Evolutionary conservation across 345 rosid genomes (phyloP).

Genomic region (Aethionema arabicum): DNA sequence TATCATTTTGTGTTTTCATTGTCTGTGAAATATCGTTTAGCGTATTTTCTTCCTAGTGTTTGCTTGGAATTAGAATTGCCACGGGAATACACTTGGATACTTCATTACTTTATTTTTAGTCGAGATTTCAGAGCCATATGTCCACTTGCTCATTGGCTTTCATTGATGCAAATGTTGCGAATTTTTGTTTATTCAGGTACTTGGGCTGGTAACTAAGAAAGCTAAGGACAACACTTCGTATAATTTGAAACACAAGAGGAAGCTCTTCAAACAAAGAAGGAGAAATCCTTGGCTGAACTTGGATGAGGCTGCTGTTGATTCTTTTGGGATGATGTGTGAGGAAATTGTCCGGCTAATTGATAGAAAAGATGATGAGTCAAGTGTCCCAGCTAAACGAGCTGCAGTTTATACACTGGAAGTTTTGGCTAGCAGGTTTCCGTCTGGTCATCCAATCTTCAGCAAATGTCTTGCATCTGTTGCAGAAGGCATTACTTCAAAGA

Average conservation of each 20-base stretch:
- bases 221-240: slow-evolving; percentile 49
- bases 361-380: slow-evolving; percentile 47
- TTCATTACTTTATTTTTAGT: slow-evolving; percentile 7
- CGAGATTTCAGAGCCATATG: background rate
- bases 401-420: slow-evolving; percentile 80
- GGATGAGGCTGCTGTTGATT: slow-evolving; percentile 53
- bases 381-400: slow-evolving; percentile 54
- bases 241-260: slow-evolving; percentile 47
- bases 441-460: slow-evolving; percentile 65
- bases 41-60: slow-evolving; percentile 6
- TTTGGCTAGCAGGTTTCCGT: slow-evolving; percentile 64
- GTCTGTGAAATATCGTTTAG: background rate
- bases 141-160: background rate
- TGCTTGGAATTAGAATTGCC: slow-evolving; percentile 12
- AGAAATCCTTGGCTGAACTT: slow-evolving; percentile 51
- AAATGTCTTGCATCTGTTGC: slow-evolving; percentile 64
- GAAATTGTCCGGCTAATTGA: slow-evolving; percentile 65
- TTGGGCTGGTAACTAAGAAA: slow-evolving; percentile 69
- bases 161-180: slow-evolving; percentile 16
- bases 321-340: slow-evolving; percentile 59
- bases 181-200: slow-evolving; percentile 51
- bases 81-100: slow-evolving; percentile 3
- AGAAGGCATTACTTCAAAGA: slow-evolving; percentile 55
- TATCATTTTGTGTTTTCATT: background rate
- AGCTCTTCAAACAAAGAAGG: slow-evolving; percentile 34